Base-by-base conservation (phyloP, 2,329 filamentous ascomycete genomes). In the Thyridium curvatum region DNA sequence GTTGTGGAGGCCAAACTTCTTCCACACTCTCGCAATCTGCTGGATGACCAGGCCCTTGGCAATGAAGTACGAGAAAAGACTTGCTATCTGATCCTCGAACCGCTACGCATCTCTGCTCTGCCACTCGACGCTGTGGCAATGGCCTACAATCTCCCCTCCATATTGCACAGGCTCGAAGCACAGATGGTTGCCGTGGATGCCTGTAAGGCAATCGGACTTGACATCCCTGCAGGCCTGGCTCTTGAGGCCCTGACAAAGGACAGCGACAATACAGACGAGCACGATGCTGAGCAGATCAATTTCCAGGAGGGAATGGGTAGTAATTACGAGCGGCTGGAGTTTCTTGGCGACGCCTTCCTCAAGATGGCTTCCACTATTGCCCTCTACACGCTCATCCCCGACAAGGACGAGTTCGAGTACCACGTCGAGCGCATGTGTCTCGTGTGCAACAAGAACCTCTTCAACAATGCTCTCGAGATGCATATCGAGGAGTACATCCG, bases 281-380 rank as follows among this genome's bases (percentile, higher is more conserved):
- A 87, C 43, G 70, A 68, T 1, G 67, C 74, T 28, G 72, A 83
- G 41, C 77, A 84, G 30, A 62, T 87, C 38, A 86, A 89, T 48
- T 80, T 90, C 34, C 85, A 89, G 50, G 69, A 75, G 35, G 90
- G 89, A 3, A 95, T 95, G 88, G 88, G 89, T 2, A 83, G 82
- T 30, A 97, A 97, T 50, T 98, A 98, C 52, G 93, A 98, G 59
- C 78, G 93, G 12, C 72, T 97, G 0, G 93, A 98, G 53, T 94
- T 96, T 43, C 71, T 97, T 3, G 93, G 93, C 0, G 93, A 98
- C 57, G 86, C 84, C 28, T 95, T 96, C 52, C 71, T 98, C 42
- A 98, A 98, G 62, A 91, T 96, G 82, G 87, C 86, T 10, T 96
- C 91, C 0, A 91, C 90, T 0, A 89, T 98, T 38, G 82, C 89